Percentiles rank a stretch among this genome's conserved stretches.
These are phyloP conservation scores for Phytophthora litchii DNA, from an alignment of 352 stramenopile species.

Conservation along the genomic window DNA sequence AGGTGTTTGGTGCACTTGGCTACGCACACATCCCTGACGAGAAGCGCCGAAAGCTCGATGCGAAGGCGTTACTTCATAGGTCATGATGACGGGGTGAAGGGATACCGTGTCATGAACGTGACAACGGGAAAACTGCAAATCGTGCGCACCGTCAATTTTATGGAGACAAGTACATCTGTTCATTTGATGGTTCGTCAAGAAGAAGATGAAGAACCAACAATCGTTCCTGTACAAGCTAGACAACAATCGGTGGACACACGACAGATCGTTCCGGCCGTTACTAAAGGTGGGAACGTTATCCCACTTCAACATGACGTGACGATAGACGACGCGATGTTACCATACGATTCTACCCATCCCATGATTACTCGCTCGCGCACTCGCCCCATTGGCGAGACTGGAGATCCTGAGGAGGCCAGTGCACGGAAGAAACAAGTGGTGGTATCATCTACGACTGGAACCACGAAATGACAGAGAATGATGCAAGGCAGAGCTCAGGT, in stretches of 20 bases:
- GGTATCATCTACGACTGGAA: constrained; percentile 1
- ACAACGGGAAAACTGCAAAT: constrained; percentile 1
- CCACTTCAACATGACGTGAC: constrained; percentile 6
- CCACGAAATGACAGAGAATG: constrained; percentile 2
- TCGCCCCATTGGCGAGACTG: background rate
- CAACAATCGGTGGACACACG: background rate
- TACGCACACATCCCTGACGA: constrained; percentile 20
- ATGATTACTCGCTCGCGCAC: background rate
- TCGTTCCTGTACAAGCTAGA: no score
- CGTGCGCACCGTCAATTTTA: background rate
- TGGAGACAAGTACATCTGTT: background rate
- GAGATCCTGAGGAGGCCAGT: background rate
- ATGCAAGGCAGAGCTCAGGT: background rate
- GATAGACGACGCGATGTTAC: background rate
- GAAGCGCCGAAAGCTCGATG: constrained; percentile 21
- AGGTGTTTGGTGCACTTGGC: constrained; percentile 14
- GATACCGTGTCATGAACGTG: constrained; percentile 5
- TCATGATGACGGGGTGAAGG: background rate
- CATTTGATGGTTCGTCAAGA: background rate
- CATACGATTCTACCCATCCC: background rate
- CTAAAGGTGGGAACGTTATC: constrained; percentile 5
- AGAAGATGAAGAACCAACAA: background rate
- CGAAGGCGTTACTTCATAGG: background rate
- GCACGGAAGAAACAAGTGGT: constrained; percentile 4
- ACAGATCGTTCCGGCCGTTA: background rate